Base-by-base conservation (phyloP, 495 filamentous ascomycete species). In the Bathelium albidoporum region DNA sequence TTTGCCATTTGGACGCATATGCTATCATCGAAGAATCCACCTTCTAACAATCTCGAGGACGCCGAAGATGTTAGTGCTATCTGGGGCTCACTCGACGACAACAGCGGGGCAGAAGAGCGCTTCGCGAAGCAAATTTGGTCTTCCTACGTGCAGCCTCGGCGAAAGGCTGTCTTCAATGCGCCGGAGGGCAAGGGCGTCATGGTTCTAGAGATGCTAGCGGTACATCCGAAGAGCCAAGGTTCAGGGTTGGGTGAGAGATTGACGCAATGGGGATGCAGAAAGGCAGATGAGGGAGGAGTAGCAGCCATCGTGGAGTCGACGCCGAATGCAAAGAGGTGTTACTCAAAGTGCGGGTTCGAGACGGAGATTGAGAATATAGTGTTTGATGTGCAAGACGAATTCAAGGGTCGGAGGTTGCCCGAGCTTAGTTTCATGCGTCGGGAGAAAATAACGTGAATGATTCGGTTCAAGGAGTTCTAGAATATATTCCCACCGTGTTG, bases 231-330 rank as follows among this genome's bases (percentile, higher is more conserved):
- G 43, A 63, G 60, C 36, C 66, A 69, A 29, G 16, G 64, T 20
- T 1, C 36, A n/a, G 66, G 66, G 16, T 45, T 63, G 12, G 66
- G 66, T 18, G 58, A 49, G 16, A 43, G 10, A 16, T 45, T 81
- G 31, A 70, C 79, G 60, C 61, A 75, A 39, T 81, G 77, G 78
- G 79, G 78, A 14, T 69, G 74, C n/a, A 34, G 73, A 53, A 70
- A 73, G 58, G 76, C 77, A 1, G 77, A 77, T 60, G 69, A 75
- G 44, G 44, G 78, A 26, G 69, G 70, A 22, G 62, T 81, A 1
- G 72, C 73, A 45, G 70, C 76, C 52, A 78, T 76, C 34, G 67
- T 78, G 11, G 76, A 81, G 62, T 60, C 78, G 4, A 78, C 77
- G 7, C 72, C 73, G n/a, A 58, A 67, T 18, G 80, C 77, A 14